Evolutionary conservation across 2,329 filamentous ascomycete species (phyloP), one percentile per base, ranked within the genome.

Genomic region (Penicillium hordei): DNA sequence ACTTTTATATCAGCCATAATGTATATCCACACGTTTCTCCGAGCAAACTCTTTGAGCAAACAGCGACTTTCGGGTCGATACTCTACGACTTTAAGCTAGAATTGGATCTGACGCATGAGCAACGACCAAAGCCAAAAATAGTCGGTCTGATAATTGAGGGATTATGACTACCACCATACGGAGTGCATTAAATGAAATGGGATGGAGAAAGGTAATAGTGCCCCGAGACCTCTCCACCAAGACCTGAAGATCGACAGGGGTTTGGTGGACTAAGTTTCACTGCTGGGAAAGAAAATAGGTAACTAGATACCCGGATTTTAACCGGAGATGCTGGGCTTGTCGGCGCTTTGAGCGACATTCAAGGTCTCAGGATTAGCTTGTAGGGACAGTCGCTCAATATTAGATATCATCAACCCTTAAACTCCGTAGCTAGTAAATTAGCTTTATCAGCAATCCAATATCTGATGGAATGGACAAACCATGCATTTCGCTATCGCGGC

Each of bases 211-310:
- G 31, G 39, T 13, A 13, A 33, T 38, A 48, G 51, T 45, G 15
- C 17, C 33, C 48, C 52, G 48, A 31, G 7, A 5, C 33, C 13
- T 19, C 15, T 34, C 59, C 55, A 25, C 44, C 13, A 13, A 43
- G 27, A 12, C 36, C 42, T 19, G 34, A 43, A 36, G 59, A 61
- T 61, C 57, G 57, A 38, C 59, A 59, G 57, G 51, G 45, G 51
- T 25, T 61, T 49, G 39, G 43, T 44, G 34, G 34, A 45, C 39
- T 39, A 23, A 12, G 23, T 33, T 51, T 50, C 34, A 48, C 59
- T 7, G 29, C 42, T 48, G 52, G 52, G 59, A 46, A 56, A 56
- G 52, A 55, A 42, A 12, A 9, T 25, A 43, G 10, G 21, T 9
- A 25, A n/a, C n/a, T n/a, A n/a, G 3, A 9, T 43, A 13, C 19